Percentiles rank a stretch among this genome's conserved stretches.
phyloP scores from a whole-genome alignment of 2,329 filamentous ascomycete species.

The Phyllosticta citriasiana region DNA sequence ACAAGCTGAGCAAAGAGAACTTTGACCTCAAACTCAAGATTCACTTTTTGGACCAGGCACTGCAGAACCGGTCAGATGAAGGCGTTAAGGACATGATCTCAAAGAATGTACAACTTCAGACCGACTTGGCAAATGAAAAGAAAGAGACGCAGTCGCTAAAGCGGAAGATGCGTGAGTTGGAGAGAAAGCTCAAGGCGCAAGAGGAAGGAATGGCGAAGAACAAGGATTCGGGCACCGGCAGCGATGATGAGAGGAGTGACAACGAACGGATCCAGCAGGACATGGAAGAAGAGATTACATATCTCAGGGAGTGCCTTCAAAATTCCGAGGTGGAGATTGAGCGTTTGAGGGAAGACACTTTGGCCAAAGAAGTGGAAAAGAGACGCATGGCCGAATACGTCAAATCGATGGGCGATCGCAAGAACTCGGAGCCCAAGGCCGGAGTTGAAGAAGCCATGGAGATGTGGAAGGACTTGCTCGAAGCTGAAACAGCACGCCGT shows the following conservation, averaged over 20 bases:
- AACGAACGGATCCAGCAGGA: slow-evolving; percentile 51
- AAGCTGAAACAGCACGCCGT: slow-evolving; percentile 79
- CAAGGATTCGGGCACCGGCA: slow-evolving; percentile 29
- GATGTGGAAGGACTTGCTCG: slow-evolving; percentile 90
- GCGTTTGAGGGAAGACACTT: slow-evolving; percentile 64
- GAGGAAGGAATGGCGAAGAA: slow-evolving; percentile 39
- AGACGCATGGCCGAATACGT: slow-evolving; percentile 76
- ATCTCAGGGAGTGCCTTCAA: slow-evolving; percentile 75
- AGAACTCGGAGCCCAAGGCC: slow-evolving; percentile 25
- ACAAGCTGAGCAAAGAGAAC: slow-evolving; percentile 93
- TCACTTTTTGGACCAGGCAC: slow-evolving; percentile 87
- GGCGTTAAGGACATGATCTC: slow-evolving; percentile 97
- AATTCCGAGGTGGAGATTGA: slow-evolving; percentile 78
- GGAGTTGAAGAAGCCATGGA: slow-evolving; percentile 42
- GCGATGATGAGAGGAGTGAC: slow-evolving; percentile 45
- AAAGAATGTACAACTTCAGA: slow-evolving; percentile 92
- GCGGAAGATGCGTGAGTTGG: slow-evolving; percentile 73
- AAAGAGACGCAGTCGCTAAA: slow-evolving; percentile 82
- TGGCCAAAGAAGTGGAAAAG: slow-evolving; percentile 76
- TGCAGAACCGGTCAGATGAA: slow-evolving; percentile 90
- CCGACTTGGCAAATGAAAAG: slow-evolving; percentile 75
- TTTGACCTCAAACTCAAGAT: slow-evolving; percentile 96
- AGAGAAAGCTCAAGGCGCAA: slow-evolving; percentile 60
- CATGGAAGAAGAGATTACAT: slow-evolving; percentile 76
- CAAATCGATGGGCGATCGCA: slow-evolving; percentile 46